Evolutionary conservation across 768 basidiomycete species (phyloP), one percentile per base, ranked within the genome.

Genomic region (Agaricus sinodeliciosus): DNA sequence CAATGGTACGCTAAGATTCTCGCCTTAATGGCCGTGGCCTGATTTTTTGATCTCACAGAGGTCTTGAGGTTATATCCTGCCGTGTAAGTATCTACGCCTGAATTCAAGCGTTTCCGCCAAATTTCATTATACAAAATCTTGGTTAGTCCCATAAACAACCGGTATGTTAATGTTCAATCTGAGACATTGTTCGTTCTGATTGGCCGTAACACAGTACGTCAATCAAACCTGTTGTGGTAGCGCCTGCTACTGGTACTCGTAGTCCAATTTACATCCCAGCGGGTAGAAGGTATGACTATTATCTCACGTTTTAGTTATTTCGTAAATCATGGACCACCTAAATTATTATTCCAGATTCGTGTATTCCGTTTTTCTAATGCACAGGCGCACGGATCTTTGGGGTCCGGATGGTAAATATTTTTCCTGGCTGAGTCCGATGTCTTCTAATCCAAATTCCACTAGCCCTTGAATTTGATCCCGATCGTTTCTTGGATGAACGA

Each of bases 391-490:
- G 36, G 78, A 79, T 51, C 69, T 80, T 4, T 82, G 80, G 81
- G 80, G 81, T 7, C 72, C 80, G 1, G 81, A 82, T 59, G 82
- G 81, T 79, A 53, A 28, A 69, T 53, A 1, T 42, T 4, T 52
- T 12, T n/a, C 9, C 5, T 31, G 6, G 25, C 15, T 6, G 18
- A 18, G 7, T 11, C 31, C 35, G 13, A 2, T 13, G 46, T 12
- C 13, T 12, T 26, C n/a, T 45, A 27, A 48, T 34, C 9, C 41
- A 9, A 19, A 31, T 19, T 15, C 34, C 22, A 34, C 6, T 41
- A 72, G 79, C 81, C 2, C 73, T 76, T 15, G 57, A 69, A 44
- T 85, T 85, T 57, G 82, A 85, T 59, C 84, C 84, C 0, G 80
- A 84, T 57, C 72, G 84, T 13, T 87, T 81, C 71, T 62, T 85